Evolutionary conservation across 1,284 basidiomycete genomes (phyloP).

Genomic region (Moesziomyces antarcticus): DNA sequence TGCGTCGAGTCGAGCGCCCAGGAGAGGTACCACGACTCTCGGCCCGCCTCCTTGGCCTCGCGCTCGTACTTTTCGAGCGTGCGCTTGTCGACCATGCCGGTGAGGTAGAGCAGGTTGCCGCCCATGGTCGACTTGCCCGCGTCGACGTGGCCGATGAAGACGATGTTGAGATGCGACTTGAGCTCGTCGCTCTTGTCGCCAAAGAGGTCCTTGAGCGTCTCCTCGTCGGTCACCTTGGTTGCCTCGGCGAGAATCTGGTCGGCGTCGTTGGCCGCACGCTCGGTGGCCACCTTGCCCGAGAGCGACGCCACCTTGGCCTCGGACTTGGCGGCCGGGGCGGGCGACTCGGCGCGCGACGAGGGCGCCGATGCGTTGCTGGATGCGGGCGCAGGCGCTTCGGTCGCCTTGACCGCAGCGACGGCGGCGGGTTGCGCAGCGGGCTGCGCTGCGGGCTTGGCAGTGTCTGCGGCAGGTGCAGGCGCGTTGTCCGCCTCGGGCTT

Average conservation of each 20-base stretch:
- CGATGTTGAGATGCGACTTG: conserved; percentile 67
- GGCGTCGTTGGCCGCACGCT: conserved; percentile 60
- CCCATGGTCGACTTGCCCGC: conserved; percentile 68
- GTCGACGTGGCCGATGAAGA: conserved; percentile 68
- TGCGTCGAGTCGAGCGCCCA: conserved; percentile 67
- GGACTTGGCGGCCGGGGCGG: conserved; percentile 38
- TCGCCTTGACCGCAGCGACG: conserved; percentile 50
- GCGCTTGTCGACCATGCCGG: conserved; percentile 68
- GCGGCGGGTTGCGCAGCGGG: conserved; percentile 37
- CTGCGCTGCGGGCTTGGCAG: conserved; percentile 27
- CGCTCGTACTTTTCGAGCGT: conserved; percentile 67
- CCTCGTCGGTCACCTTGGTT: conserved; percentile 63
- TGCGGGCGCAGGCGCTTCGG: conserved; percentile 22
- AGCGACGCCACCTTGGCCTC: conserved; percentile 41
- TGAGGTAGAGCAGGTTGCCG: conserved; percentile 65
- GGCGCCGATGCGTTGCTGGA: conserved; percentile 32
- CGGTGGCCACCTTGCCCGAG: conserved; percentile 40
- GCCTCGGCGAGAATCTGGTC: conserved; percentile 66
- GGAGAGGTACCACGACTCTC: conserved; percentile 67
- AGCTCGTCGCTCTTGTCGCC: conserved; percentile 63
- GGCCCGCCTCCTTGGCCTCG: conserved; percentile 66
- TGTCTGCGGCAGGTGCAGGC: conserved; percentile 17
- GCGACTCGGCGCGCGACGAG: conserved; percentile 51
- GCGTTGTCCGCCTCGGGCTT: conserved; percentile 31
- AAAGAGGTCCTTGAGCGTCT: conserved; percentile 67